Conservation (phyloP, 768 basidiomycete species). For the Rubroboletus satanas region DNA sequence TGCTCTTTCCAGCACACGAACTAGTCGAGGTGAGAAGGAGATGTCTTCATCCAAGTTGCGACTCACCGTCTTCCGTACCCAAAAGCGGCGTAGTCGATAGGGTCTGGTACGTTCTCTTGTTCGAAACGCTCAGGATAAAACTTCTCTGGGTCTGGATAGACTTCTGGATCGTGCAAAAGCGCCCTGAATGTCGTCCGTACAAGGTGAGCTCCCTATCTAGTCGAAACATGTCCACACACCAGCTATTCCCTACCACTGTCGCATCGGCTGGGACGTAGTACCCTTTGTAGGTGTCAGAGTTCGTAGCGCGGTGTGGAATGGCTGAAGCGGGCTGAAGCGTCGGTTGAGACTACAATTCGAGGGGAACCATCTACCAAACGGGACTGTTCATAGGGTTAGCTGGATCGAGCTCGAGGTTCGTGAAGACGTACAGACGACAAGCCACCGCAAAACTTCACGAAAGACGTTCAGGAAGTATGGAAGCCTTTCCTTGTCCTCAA, state of each 20-base stretch:
- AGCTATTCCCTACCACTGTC: conserved; percentile 3
- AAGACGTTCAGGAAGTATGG: conserved; percentile 4
- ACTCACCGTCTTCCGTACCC: conserved; percentile 6
- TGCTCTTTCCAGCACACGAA: conserved; percentile 3
- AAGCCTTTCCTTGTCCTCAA: conserved; percentile 1
- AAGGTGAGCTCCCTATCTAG: no score
- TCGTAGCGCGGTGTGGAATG: background rate
- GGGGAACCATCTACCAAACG: background rate
- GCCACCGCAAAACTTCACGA: conserved; percentile 3
- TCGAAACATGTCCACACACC: background rate
- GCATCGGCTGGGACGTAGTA: conserved; percentile 2
- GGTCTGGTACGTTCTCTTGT: background rate
- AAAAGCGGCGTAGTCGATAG: background rate
- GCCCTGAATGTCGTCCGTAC: background rate
- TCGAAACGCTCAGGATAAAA: conserved; percentile 2
- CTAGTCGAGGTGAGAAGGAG: background rate
- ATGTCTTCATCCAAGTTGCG: background rate
- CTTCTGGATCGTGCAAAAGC: background rate
- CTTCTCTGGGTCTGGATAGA: conserved; percentile 1
- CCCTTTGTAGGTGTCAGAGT: conserved; percentile 3
- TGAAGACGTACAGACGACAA: background rate
- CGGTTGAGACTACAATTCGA: background rate
- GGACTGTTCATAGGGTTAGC: background rate
- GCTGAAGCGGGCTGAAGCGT: background rate
- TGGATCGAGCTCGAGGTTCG: background rate